Evolutionary conservation across 2,329 filamentous ascomycete species (phyloP), one percentile per base, ranked within the genome.

Genomic region (Celoporthe dispersa): DNA sequence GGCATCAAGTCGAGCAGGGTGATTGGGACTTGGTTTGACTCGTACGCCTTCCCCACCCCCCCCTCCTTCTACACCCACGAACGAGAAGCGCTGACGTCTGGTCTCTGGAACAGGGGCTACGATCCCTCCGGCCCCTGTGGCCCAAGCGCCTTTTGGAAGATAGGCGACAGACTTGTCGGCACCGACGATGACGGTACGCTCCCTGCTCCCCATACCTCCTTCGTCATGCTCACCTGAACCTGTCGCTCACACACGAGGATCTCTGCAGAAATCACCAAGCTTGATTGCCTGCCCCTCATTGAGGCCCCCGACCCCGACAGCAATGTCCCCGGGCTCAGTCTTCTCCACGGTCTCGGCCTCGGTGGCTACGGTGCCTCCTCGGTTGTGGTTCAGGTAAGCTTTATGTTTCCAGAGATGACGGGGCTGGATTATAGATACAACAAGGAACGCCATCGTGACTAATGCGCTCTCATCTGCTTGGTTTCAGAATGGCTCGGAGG

Each of bases 71-170:
- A 2, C 28, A 11, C 14, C 5, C 19, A 9, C 1, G 11, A 33
- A 37, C 16, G 11, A 31, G 35, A 44, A 22, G 7, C 14, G 28
- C 53, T 67, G n/a, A 67, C 16, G 9, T 19, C 53, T 22, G 1
- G 8, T 19, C 2, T n/a, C 31, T 53, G 25, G 4, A 31, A 28
- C 66, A 89, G 87, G 74, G 88, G 93, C 77, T 90, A 87, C 74
- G 89, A 92, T 72, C 78, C 82, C 0, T 87, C 90, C 74, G 92
- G 92, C 0, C 92, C 92, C 0, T 91, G 86, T 1, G 92, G 92
- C 0, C 92, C 92, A 1, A 93, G 90, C 1, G 90, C 90, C 0
- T 94, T 93, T 75, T 95, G 92, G 92, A 94, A 94, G 79, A 82
- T 90, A 14, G 86, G 84, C 59, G 88, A 92, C 73, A 79, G 80